Percentiles rank a stretch among this genome's conserved stretches.
These are phyloP conservation scores for Pseudomonodictys pantanalensis DNA, from an alignment of 495 filamentous ascomycete species.

Conservation along the genomic window DNA sequence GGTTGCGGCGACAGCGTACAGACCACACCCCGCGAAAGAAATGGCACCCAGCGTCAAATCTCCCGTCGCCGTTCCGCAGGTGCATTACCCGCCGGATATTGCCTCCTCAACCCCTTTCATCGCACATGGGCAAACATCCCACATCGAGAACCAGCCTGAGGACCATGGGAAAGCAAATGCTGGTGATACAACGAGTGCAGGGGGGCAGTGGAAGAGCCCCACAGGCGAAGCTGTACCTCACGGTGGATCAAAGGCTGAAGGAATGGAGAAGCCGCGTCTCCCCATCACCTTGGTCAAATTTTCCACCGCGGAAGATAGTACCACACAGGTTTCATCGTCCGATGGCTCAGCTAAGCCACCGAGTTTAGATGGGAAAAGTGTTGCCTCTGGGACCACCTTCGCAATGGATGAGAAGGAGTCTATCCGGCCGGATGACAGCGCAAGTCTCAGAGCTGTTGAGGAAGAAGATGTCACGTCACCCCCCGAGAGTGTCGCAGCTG, in stretches of 20 bases:
- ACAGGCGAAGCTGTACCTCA: slow-evolving; percentile 7
- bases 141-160: slow-evolving; percentile 2
- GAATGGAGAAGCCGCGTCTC: slow-evolving; percentile 15
- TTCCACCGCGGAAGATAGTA: slow-evolving; percentile 35
- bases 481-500: slow-evolving; percentile 65
- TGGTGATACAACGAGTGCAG: slow-evolving; percentile 23
- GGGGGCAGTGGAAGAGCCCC: slow-evolving; percentile 24
- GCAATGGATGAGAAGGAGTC: slow-evolving; percentile 94
- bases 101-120: background rate
- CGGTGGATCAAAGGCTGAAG: slow-evolving; percentile 26
- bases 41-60: background rate
- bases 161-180: slow-evolving; percentile 12
- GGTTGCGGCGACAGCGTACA: slow-evolving; percentile 53
- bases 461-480: slow-evolving; percentile 81
- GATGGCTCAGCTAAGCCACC: slow-evolving; percentile 71
- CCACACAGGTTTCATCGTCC: slow-evolving; percentile 66
- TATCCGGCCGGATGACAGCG: slow-evolving; percentile 87
- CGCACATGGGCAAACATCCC: slow-evolving; percentile 14
- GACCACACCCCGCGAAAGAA: slow-evolving; percentile 20
- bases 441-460: slow-evolving; percentile 83
- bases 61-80: slow-evolving; percentile 7
- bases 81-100: slow-evolving; percentile 2
- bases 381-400: slow-evolving; percentile 85
- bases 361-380: slow-evolving; percentile 87
- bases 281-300: slow-evolving; percentile 30